Evolutionary conservation across 2,329 filamentous ascomycete species (phyloP).

Genomic region (Bipolaris victoriae): DNA sequence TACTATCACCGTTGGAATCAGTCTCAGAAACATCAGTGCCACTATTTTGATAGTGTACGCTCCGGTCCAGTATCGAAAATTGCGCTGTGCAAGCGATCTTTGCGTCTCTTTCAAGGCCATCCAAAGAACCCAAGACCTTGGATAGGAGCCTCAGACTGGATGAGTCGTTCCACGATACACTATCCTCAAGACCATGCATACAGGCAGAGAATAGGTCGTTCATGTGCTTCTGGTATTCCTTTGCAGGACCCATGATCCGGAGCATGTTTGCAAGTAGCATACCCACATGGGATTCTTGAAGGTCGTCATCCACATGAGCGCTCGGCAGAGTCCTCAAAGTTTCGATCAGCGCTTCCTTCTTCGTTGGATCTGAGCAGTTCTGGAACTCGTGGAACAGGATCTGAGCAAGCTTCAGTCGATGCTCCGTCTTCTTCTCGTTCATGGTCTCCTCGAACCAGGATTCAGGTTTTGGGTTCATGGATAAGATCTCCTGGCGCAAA

Average conservation of each 20-base stretch:
- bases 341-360: not conserved
- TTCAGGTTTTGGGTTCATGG: not conserved
- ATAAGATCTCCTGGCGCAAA: not conserved
- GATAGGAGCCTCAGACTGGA: not conserved
- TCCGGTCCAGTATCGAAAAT: not conserved
- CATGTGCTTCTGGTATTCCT: not conserved
- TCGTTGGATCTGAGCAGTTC: not conserved
- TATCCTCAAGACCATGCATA: not conserved
- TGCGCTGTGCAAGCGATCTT: not conserved
- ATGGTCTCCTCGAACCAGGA: not conserved
- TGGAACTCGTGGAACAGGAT: constrained; percentile 1
- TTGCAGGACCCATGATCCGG: constrained; percentile 1
- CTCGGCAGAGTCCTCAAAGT: not conserved
- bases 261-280: constrained; percentile 6
- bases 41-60: not conserved
- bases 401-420: not conserved
- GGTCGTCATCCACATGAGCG: not conserved
- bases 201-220: not conserved
- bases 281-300: not conserved
- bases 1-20: not conserved
- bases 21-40: not conserved
- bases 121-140: constrained; percentile 1
- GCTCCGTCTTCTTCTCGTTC: not conserved
- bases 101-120: not conserved
- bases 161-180: constrained; percentile 2